phyloP scores from a whole-genome alignment of 179 eudicot genomes.

The Beta lomatogona region DNA sequence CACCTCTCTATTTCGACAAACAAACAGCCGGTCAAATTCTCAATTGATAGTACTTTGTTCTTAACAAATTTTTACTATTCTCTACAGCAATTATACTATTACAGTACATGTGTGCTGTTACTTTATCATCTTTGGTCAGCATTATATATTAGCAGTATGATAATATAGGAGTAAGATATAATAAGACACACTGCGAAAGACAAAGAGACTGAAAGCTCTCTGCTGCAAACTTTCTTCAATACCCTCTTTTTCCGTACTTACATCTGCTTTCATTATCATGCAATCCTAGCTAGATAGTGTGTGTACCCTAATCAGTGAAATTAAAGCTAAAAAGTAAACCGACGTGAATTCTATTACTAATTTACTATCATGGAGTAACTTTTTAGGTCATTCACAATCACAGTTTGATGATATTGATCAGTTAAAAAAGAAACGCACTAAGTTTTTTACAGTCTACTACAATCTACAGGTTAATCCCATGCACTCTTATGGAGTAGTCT shows the following conservation, averaged over 20 bases:
- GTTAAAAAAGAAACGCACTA: background rate
- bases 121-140: background rate
- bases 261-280: conserved; percentile 8
- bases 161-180: background rate
- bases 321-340: conserved; percentile 1
- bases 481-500: background rate
- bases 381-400: background rate
- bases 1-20: too few relatives aligned
- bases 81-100: background rate
- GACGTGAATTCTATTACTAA: too few relatives aligned
- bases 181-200: background rate
- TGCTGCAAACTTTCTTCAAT: conserved; percentile 16
- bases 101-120: background rate
- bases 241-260: conserved; percentile 11
- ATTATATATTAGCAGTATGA: background rate
- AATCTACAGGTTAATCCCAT: conserved; percentile 14
- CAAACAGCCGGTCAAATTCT: too few relatives aligned
- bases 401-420: background rate
- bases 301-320: conserved; percentile 1
- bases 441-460: background rate
- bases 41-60: background rate
- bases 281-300: background rate
- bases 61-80: background rate
- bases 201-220: background rate
- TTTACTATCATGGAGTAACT: background rate